A percentile compares a stretch with the other conserved stretches of the same genome.
Evolutionary conservation across 2,329 filamentous ascomycete species (phyloP).

Genomic region (Exophiala sideris): DNA sequence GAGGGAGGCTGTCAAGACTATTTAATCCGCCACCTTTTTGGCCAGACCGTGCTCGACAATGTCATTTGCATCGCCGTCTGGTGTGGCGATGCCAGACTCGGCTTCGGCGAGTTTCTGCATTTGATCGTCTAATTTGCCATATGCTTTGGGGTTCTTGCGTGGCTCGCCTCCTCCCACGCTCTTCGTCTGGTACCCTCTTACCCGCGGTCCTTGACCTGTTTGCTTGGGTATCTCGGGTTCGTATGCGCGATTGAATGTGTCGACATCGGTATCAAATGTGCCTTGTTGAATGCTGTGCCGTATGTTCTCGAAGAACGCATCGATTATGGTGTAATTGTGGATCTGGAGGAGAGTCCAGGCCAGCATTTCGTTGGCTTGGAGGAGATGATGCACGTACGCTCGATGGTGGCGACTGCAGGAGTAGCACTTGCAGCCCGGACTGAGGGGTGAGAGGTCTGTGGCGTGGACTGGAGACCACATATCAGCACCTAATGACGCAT

Average conservation of each 20-base stretch:
- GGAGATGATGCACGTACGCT: constrained; percentile 82
- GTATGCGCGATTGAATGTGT: constrained; percentile 65
- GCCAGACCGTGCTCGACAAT: constrained; percentile 55
- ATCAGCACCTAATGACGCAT: constrained; percentile 63
- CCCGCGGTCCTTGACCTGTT: constrained; percentile 71
- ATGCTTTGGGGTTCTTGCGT: constrained; percentile 66
- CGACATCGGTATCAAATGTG: constrained; percentile 54
- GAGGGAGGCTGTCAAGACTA: constrained; percentile 41
- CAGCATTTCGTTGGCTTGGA: constrained; percentile 92
- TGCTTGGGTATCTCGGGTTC: constrained; percentile 68
- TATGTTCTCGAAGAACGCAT: constrained; percentile 69
- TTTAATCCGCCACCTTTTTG: constrained; percentile 5
- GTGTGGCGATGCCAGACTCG: constrained; percentile 50
- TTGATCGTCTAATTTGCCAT: constrained; percentile 56
- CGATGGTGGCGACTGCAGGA: constrained; percentile 78
- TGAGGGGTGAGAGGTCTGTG: constrained; percentile 61
- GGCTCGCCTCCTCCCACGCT: constrained; percentile 59
- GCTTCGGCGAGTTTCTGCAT: constrained; percentile 48
- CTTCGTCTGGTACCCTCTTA: constrained; percentile 79
- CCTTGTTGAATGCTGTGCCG: constrained; percentile 60
- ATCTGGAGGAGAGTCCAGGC: constrained; percentile 90
- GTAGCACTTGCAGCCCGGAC: constrained; percentile 69
- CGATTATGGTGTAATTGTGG: constrained; percentile 77
- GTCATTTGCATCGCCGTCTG: constrained; percentile 49
- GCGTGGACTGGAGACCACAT: constrained; percentile 68